Evolutionary conservation across 352 stramenopile genomes (phyloP).

Genomic region (Globisporangium paddicum): DNA sequence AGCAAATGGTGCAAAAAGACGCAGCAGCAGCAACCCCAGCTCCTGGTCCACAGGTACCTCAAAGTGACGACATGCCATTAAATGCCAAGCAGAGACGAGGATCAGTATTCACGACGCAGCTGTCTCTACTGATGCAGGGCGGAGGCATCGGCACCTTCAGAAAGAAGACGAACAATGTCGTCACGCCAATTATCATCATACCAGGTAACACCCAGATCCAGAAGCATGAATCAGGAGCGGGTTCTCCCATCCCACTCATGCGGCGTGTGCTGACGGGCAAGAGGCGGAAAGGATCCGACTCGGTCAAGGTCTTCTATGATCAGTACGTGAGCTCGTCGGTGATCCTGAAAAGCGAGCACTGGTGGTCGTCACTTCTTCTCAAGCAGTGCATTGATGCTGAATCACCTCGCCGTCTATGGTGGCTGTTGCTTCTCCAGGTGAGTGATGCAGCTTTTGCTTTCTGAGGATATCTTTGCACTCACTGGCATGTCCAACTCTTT

Average conservation of each 20-base stretch:
- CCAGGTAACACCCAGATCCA: background rate
- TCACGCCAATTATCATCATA: slow-evolving; percentile 2
- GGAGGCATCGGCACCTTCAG: background rate
- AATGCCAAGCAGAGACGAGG: background rate
- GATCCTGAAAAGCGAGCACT: background rate
- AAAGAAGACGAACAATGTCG: slow-evolving; percentile 7
- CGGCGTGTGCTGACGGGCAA: slow-evolving; percentile 18
- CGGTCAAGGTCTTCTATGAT: slow-evolving; percentile 16
- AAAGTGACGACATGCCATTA: background rate
- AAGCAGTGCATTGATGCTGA: slow-evolving; percentile 43
- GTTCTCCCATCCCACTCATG: slow-evolving; percentile 1
- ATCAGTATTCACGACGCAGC: background rate
- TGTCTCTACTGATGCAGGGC: background rate
- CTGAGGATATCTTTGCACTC: background rate
- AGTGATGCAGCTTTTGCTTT: background rate
- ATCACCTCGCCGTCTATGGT: slow-evolving; percentile 36
- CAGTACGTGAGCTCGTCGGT: slow-evolving; percentile 8
- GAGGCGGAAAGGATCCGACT: slow-evolving; percentile 7
- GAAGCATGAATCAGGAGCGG: background rate
- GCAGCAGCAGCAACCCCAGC: background rate
- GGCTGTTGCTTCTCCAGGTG: slow-evolving; percentile 36
- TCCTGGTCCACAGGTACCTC: background rate
- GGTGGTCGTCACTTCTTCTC: slow-evolving; percentile 20
- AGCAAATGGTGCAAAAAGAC: slow-evolving; percentile 15
- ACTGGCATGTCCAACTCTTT: background rate